These are phyloP conservation scores for Tripidium arundinaceum DNA, from an alignment of 202 grass and related monocot genomes.

Conservation along the genomic window DNA sequence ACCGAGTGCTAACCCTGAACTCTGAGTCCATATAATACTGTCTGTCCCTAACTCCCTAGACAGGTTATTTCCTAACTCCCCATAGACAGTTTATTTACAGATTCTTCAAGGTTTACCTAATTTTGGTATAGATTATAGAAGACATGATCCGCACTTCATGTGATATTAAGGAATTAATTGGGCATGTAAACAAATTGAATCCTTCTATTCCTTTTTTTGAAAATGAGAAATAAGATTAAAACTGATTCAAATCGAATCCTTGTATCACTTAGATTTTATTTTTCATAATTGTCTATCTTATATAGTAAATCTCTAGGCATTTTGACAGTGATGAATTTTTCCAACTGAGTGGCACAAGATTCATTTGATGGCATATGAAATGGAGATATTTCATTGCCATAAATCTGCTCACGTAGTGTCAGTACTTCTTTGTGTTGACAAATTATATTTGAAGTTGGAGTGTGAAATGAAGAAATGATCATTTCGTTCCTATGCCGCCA, in stretches of 20 bases:
- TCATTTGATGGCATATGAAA: not conserved
- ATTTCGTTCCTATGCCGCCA: conserved; percentile 16
- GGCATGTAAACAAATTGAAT: not conserved
- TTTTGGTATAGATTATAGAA: conserved; percentile 14
- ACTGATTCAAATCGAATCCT: not conserved
- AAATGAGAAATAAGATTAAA: not conserved
- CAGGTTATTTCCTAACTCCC: not conserved
- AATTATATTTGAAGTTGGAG: conserved; percentile 10
- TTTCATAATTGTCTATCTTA: not conserved
- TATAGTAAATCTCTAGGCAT: not conserved
- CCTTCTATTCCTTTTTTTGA: not conserved
- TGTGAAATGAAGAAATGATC: conserved; percentile 27
- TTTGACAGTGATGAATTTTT: not conserved
- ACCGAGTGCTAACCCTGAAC: not conserved
- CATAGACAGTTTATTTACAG: conserved; percentile 5
- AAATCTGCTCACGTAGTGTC: conserved; percentile 8
- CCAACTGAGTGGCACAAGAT: not conserved
- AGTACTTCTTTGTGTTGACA: conserved; percentile 1
- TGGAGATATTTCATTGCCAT: not conserved
- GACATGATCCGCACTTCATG: conserved; percentile 11
- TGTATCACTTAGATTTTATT: not conserved
- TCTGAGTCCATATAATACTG: not conserved
- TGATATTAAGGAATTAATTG: conserved; percentile 15
- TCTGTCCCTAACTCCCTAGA: not conserved
- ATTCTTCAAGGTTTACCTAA: conserved; percentile 15